Percentiles rank a stretch among this genome's conserved stretches.
phyloP scores from a whole-genome alignment of 208 protist species.

The Trypanosoma rangeli region DNA sequence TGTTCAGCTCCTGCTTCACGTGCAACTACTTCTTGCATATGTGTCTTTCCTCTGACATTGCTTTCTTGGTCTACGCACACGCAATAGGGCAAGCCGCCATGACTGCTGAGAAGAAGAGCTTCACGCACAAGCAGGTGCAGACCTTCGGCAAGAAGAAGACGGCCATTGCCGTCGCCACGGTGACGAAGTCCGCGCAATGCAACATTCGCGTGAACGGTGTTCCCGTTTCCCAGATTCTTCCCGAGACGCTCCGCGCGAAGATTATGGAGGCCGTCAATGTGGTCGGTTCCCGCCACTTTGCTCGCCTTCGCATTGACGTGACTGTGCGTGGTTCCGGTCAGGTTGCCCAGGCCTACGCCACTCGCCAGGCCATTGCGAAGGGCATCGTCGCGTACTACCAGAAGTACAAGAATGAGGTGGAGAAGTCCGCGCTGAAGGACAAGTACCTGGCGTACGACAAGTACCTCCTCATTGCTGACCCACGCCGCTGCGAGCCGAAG shows the following conservation, averaged over 20 bases:
- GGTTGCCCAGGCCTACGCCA: constrained; percentile 98
- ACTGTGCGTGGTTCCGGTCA: constrained; percentile 97
- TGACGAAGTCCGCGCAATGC: constrained; percentile 95
- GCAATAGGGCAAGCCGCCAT: constrained; percentile 9
- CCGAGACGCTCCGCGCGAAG: constrained; percentile 98
- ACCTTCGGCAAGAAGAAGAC: constrained; percentile 98
- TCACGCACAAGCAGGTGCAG: constrained; percentile 89
- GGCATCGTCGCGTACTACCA: constrained; percentile 99
- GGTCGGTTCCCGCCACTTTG: constrained; percentile 94
- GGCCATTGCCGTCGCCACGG: constrained; percentile 98
- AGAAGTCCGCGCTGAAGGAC: constrained; percentile 99
- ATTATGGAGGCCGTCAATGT: constrained; percentile 97
- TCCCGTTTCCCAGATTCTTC: constrained; percentile 97
- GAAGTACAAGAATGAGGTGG: constrained; percentile 96
- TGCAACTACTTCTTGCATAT: neutral
- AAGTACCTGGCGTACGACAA: constrained; percentile 97
- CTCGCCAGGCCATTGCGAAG: constrained; percentile 99
- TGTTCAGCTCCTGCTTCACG: too few relatives aligned
- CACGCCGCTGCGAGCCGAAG: constrained; percentile 99
- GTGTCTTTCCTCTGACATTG: neutral
- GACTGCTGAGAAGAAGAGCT: constrained; percentile 72
- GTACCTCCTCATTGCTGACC: constrained; percentile 99
- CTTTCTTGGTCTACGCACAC: neutral
- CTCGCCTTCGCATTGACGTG: constrained; percentile 97
- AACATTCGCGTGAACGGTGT: constrained; percentile 98